Evolutionary conservation across 305 asterid species (phyloP), one percentile per base, ranked within the genome.

Genomic region (Fraxinus dipetala): DNA sequence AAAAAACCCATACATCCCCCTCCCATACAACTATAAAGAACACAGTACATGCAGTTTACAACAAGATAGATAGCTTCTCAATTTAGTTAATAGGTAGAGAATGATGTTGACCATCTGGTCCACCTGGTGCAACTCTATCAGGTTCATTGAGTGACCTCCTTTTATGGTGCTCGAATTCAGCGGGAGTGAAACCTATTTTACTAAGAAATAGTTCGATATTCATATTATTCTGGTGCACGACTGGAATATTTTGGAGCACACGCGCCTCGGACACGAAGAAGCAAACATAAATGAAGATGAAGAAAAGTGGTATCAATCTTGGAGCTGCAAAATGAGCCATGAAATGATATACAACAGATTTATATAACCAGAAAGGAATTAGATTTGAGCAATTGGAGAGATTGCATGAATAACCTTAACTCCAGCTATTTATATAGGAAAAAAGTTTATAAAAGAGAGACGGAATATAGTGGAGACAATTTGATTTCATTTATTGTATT

Each of bases 51-150:
- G 51, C 4, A 40, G 51, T 40, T 40, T 10, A 43, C 51, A 14
- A 43, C 11, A 11, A 43, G n/a, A 43, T 43, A 43, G 16, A 43
- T 11, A 43, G n/a, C 54, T 3, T 43, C 11, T 43, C 5, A 43
- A 11, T 43, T 43, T 43, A 43, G 54, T 43, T 43, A 11, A 11
- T 2, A 43, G 54, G 54, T 30, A 1, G 63, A 79, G 81, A 78
- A 78, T 90, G 91, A 72, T 90, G 93, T 5, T 89, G 88, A 56
- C 88, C 84, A 32, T 90, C 91, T 4, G 93, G 93, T 2, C 93
- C 93, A 20, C 87, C 82, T 0, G 93, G 93, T 20, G 84, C 89
- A 14, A 28, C 85, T 63, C 89, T 84, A 70, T 86, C 88, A 2
- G 76, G 24, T 0, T 24, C 65, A 63, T 77, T 75, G 4, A 89